Evolutionary conservation across 768 basidiomycete genomes (phyloP).

Genomic region (Rhodocollybia butyracea): DNA sequence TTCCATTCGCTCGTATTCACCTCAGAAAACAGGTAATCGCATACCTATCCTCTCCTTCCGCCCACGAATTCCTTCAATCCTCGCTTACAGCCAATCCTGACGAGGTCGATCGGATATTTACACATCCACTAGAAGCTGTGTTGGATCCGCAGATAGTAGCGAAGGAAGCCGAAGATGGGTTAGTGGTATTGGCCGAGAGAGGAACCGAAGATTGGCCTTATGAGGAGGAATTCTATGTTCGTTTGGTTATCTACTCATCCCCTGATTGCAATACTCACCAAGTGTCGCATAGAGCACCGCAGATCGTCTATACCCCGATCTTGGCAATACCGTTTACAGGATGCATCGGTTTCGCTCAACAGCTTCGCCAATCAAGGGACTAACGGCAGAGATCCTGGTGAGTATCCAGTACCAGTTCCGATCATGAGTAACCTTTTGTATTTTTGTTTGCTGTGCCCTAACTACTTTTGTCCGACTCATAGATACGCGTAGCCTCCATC

Average conservation of each 20-base stretch:
- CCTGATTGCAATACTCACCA: neutral
- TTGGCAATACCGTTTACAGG: constrained; percentile 54
- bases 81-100: constrained; percentile 31
- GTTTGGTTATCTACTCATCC: constrained; percentile 20
- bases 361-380: constrained; percentile 79
- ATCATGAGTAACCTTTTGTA: neutral
- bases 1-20: too few species aligned
- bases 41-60: neutral
- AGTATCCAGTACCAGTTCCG: constrained; percentile 17
- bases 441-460: neutral
- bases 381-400: constrained; percentile 82
- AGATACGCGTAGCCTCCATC: neutral
- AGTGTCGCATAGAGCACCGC: constrained; percentile 46
- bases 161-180: constrained; percentile 19
- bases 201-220: constrained; percentile 82
- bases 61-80: neutral
- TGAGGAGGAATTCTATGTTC: constrained; percentile 66
- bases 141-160: constrained; percentile 53
- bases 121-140: constrained; percentile 71
- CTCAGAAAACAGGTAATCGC: constrained; percentile 41
- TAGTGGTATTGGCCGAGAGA: constrained; percentile 39
- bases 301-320: constrained; percentile 46
- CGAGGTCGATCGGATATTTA: constrained; percentile 81
- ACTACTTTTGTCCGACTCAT: neutral
- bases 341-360: constrained; percentile 82